Conservation (phyloP, 306 rosid genomes). For the barrel medic (Medicago truncatula) region DNA sequence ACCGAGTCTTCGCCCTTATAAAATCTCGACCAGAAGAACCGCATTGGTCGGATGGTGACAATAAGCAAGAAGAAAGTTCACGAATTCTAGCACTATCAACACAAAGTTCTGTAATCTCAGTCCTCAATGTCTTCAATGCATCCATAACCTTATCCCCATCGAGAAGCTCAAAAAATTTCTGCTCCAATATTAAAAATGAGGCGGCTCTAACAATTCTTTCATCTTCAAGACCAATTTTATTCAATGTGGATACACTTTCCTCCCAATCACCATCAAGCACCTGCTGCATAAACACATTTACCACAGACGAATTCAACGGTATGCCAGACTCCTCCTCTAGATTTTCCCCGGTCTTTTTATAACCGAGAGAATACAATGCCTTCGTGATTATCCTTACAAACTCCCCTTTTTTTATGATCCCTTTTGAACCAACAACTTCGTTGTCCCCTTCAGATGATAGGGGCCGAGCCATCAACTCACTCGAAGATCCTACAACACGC, state of each 20-base stretch:
- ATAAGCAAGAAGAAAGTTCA: constrained; percentile 76
- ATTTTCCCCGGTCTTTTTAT: constrained; percentile 74
- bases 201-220: constrained; percentile 64
- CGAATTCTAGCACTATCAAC: constrained; percentile 65
- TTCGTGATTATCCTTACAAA: constrained; percentile 87
- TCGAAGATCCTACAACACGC: constrained; percentile 74
- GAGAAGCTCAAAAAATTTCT: constrained; percentile 83
- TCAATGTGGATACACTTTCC: constrained; percentile 71
- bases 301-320: constrained; percentile 67
- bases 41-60: constrained; percentile 51
- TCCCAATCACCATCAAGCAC: constrained; percentile 82
- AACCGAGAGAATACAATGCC: constrained; percentile 94
- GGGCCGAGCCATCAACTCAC: constrained; percentile 96
- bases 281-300: constrained; percentile 78
- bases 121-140: constrained; percentile 84
- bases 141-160: constrained; percentile 69
- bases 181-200: constrained; percentile 80
- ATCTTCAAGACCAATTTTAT: constrained; percentile 70
- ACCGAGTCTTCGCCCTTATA: constrained; percentile 57
- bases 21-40: constrained; percentile 51
- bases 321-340: constrained; percentile 96
- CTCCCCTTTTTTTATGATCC: constrained; percentile 75
- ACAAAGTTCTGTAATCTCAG: constrained; percentile 73
- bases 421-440: constrained; percentile 79
- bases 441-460: constrained; percentile 76